phyloP scores from a whole-genome alignment of 2,329 filamentous ascomycete genomes.

The Verticillium albo-atrum region DNA sequence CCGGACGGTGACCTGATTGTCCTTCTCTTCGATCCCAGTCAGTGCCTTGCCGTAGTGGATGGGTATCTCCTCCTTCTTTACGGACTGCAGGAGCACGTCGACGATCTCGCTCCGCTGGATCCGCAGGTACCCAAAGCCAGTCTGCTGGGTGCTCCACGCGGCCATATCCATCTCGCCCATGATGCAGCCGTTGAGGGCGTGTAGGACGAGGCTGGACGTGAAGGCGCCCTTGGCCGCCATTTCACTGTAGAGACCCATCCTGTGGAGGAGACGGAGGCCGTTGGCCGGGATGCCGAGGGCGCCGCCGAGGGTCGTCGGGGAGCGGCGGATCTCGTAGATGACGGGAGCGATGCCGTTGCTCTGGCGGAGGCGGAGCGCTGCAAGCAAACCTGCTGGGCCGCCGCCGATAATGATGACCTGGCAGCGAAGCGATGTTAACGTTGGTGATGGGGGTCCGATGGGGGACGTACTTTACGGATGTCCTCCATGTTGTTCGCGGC shows the following conservation, averaged over 20 bases:
- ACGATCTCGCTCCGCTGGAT: slow-evolving; percentile 2
- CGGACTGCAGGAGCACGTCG: slow-evolving; percentile 1
- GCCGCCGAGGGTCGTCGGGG: slow-evolving; percentile 2
- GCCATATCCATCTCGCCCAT: slow-evolving; percentile 5
- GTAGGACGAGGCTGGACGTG: slow-evolving; percentile 2
- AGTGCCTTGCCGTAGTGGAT: slow-evolving; percentile 2
- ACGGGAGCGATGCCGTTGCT: neutral
- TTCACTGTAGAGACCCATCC: slow-evolving; percentile 2
- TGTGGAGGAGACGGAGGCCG: slow-evolving; percentile 3
- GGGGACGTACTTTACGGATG: neutral
- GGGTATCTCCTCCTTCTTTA: neutral
- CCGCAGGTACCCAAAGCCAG: slow-evolving; percentile 6
- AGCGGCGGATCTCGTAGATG: slow-evolving; percentile 5
- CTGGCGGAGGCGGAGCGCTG: slow-evolving; percentile 3
- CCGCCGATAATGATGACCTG: slow-evolving; percentile 5
- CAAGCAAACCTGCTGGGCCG: slow-evolving; percentile 22
- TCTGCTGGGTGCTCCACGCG: slow-evolving; percentile 3
- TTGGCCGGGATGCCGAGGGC: slow-evolving; percentile 6
- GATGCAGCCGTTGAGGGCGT: slow-evolving; percentile 1
- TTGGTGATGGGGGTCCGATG: neutral
- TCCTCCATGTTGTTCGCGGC: too few species aligned
- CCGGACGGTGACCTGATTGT: slow-evolving; percentile 14
- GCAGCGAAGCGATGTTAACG: too few species aligned
- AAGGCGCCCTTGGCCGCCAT: slow-evolving; percentile 1
- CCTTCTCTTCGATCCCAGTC: neutral